Evolutionary conservation across 331 rosid species (phyloP).

Genomic region (Dryas integrifolia): DNA sequence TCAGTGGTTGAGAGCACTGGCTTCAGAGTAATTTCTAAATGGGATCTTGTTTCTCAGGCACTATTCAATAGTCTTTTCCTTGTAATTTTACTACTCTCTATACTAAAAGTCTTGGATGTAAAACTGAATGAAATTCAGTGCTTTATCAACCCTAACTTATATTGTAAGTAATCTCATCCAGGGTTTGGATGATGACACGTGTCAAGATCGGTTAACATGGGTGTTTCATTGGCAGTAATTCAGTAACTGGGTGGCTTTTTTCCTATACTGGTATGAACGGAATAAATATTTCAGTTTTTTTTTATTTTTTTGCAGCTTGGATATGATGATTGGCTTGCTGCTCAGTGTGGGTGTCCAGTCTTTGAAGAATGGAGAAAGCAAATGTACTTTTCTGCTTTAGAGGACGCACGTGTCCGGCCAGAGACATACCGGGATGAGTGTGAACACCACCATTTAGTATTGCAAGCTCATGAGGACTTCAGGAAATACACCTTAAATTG

Average conservation of each 20-base stretch:
- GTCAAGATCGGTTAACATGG: no score
- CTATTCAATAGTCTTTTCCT: neutral
- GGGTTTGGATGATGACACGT: no score
- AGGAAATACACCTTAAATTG: slow-evolving; percentile 2
- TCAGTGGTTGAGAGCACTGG: neutral
- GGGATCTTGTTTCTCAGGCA: neutral
- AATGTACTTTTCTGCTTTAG: slow-evolving; percentile 35
- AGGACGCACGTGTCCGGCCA: slow-evolving; percentile 24
- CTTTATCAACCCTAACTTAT: no score
- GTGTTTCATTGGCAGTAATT: no score
- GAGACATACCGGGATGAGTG: slow-evolving; percentile 56
- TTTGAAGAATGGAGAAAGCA: slow-evolving; percentile 61
- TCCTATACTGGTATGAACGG: neutral
- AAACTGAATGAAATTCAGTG: no score
- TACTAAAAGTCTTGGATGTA: no score
- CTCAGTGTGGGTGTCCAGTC: slow-evolving; percentile 41
- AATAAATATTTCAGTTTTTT: neutral
- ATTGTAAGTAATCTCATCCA: no score
- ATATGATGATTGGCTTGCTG: slow-evolving; percentile 62
- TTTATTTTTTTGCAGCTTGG: slow-evolving; percentile 43
- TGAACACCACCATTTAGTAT: slow-evolving; percentile 49
- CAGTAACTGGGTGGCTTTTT: no score
- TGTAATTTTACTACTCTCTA: no score
- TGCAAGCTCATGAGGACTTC: slow-evolving; percentile 47
- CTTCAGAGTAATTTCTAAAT: neutral